These are phyloP conservation scores for Taphrina communis DNA, from an alignment of 1,139 yeast species.

Conservation along the genomic window DNA sequence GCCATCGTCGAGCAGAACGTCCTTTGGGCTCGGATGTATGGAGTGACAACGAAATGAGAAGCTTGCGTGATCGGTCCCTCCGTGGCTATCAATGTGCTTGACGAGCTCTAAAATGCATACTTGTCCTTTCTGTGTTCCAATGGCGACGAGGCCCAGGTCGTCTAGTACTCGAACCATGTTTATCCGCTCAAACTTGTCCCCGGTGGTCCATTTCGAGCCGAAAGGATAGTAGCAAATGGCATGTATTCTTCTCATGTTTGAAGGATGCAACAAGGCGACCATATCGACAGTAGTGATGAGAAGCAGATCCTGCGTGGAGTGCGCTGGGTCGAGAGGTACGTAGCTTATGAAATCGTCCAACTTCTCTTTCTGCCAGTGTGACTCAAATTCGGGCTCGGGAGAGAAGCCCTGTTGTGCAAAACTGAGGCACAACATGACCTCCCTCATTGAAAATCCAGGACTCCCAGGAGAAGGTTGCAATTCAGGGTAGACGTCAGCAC, in stretches of 20 bases:
- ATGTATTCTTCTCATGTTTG: not conserved
- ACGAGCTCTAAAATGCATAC: slow-evolving; percentile 64
- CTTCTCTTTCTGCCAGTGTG: slow-evolving; percentile 14
- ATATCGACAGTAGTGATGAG: slow-evolving; percentile 12
- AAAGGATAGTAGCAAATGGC: slow-evolving; percentile 24
- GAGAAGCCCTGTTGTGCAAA: slow-evolving; percentile 6
- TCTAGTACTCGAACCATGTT: slow-evolving; percentile 58
- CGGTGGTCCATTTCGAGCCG: slow-evolving; percentile 14
- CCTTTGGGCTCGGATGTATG: not conserved
- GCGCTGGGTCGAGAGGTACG: not conserved
- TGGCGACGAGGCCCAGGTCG: slow-evolving; percentile 56
- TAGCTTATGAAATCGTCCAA: not conserved
- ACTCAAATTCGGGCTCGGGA: slow-evolving; percentile 5
- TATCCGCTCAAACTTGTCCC: slow-evolving; percentile 12
- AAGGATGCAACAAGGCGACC: slow-evolving; percentile 12
- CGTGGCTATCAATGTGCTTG: slow-evolving; percentile 46
- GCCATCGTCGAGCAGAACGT: not conserved
- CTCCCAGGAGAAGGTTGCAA: not conserved
- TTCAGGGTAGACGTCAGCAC: slow-evolving; percentile 15
- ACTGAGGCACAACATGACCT: slow-evolving; percentile 12
- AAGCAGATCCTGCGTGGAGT: not conserved
- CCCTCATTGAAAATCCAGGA: slow-evolving; percentile 8
- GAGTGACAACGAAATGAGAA: slow-evolving; percentile 12
- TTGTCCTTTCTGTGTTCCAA: slow-evolving; percentile 65
- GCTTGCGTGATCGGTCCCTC: not conserved